Evolutionary conservation across 352 stramenopile species (phyloP).

Genomic region (Phytophthora capsici): DNA sequence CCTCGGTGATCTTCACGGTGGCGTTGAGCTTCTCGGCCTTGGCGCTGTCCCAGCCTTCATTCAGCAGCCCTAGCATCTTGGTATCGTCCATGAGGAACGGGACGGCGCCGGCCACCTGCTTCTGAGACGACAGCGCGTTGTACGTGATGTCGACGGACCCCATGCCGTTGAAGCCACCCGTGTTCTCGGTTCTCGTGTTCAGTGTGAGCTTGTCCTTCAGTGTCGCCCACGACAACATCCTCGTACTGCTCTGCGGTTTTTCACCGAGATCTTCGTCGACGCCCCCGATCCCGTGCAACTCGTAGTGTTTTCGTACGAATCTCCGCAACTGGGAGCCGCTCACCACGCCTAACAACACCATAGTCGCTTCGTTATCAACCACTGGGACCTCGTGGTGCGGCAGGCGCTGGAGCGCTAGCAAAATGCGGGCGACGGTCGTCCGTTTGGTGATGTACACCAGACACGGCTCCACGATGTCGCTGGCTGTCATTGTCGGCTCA

Average conservation of each 20-base stretch:
- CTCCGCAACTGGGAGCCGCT: conserved; percentile 61
- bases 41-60: conserved; percentile 62
- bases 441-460: conserved; percentile 79
- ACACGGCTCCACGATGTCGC: conserved; percentile 75
- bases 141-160: conserved; percentile 76
- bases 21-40: conserved; percentile 69
- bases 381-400: conserved; percentile 79
- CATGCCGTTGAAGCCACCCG: conserved; percentile 69
- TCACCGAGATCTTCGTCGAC: conserved; percentile 82
- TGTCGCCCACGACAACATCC: conserved; percentile 64
- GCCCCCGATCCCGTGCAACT: conserved; percentile 49
- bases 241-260: conserved; percentile 40
- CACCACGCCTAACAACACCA: conserved; percentile 75
- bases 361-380: conserved; percentile 68
- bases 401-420: conserved; percentile 77
- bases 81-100: conserved; percentile 87
- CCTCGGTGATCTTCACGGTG: conserved; percentile 75
- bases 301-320: conserved; percentile 71
- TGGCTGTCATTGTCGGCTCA: conserved; percentile 54
- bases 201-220: conserved; percentile 64
- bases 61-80: conserved; percentile 80
- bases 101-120: conserved; percentile 32
- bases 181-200: conserved; percentile 36
- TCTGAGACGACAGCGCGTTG: conserved; percentile 54
- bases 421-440: conserved; percentile 70